A percentile compares a stretch with the other conserved stretches of the same genome.
These are phyloP conservation scores for Trifolium dubium DNA, from an alignment of 306 rosid genomes.

Conservation along the genomic window DNA sequence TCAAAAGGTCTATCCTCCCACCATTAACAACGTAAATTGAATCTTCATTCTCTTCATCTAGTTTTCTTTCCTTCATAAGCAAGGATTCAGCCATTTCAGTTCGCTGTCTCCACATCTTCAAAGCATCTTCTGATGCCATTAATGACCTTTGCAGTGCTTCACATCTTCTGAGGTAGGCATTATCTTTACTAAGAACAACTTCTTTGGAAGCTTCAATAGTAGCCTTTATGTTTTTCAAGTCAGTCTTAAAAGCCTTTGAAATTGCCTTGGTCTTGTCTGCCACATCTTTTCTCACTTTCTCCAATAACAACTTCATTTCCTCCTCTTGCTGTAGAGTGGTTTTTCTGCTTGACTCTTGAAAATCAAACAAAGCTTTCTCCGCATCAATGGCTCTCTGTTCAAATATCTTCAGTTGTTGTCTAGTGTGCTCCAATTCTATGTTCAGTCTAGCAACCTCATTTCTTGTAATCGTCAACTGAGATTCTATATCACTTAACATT, in stretches of 20 bases:
- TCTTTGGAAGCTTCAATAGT: constrained; percentile 74
- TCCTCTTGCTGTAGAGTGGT: constrained; percentile 58
- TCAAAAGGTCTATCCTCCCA: constrained; percentile 76
- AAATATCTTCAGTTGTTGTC: constrained; percentile 49
- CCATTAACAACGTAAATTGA: constrained; percentile 65
- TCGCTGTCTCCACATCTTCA: constrained; percentile 70
- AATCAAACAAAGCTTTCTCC: constrained; percentile 61
- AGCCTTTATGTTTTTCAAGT: constrained; percentile 66
- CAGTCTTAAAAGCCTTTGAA: constrained; percentile 65
- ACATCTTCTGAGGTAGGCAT: constrained; percentile 70
- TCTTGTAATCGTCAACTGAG: constrained; percentile 59
- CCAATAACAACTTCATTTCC: constrained; percentile 66
- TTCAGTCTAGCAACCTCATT: constrained; percentile 57
- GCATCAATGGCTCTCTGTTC: constrained; percentile 63
- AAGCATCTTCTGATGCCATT: constrained; percentile 65
- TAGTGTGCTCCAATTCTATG: constrained; percentile 59
- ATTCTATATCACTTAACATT: constrained; percentile 57
- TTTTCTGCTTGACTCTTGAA: constrained; percentile 60
- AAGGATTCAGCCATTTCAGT: constrained; percentile 69
- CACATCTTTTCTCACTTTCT: constrained; percentile 63
- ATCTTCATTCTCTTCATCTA: constrained; percentile 52
- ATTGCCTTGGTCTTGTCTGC: constrained; percentile 60
- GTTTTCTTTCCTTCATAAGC: constrained; percentile 58
- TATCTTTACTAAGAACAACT: constrained; percentile 54
- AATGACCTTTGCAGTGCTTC: constrained; percentile 71